A percentile compares a stretch with the other conserved stretches of the same genome.
Evolutionary conservation across 2,329 filamentous ascomycete species (phyloP).

Genomic region (Arthrobotrys sphaeroides): DNA sequence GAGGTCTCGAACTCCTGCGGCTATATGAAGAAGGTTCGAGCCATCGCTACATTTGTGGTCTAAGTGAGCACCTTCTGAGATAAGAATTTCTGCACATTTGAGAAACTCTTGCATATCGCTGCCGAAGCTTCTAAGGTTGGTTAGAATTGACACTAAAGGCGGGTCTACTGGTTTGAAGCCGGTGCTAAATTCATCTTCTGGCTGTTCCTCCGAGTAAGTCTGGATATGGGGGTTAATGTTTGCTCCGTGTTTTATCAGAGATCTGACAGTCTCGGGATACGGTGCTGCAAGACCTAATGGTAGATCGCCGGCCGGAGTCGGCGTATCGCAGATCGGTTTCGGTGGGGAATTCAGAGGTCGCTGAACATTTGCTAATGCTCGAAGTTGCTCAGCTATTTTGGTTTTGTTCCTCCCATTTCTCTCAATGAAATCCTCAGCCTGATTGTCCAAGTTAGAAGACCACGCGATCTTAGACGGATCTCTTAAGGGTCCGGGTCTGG

Average conservation of each 20-base stretch:
- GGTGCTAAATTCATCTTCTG: too few species aligned
- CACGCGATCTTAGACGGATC: too few species aligned
- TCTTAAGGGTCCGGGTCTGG: too few species aligned
- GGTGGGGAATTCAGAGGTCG: neutral
- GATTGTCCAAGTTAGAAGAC: neutral
- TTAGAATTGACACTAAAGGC: too few species aligned
- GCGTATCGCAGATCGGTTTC: neutral
- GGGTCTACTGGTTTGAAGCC: too few species aligned
- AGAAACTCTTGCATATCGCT: neutral
- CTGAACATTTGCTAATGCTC: too few species aligned
- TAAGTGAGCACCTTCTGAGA: constrained; percentile 10
- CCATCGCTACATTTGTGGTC: neutral
- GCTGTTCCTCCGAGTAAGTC: too few species aligned
- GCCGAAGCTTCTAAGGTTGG: too few species aligned
- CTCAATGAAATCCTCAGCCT: neutral
- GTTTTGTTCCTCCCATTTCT: neutral
- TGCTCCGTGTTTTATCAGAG: constrained; percentile 12
- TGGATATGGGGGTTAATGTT: too few species aligned
- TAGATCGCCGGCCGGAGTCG: neutral
- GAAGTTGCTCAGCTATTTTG: neutral
- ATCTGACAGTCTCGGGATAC: neutral
- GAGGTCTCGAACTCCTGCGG: constrained; percentile 18
- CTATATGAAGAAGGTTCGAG: neutral
- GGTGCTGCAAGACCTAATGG: neutral
- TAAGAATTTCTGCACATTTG: neutral